A percentile compares a stretch with the other conserved stretches of the same genome.
Conservation (phyloP, 2,329 filamentous ascomycete genomes). For the Fusarium avenaceum region DNA sequence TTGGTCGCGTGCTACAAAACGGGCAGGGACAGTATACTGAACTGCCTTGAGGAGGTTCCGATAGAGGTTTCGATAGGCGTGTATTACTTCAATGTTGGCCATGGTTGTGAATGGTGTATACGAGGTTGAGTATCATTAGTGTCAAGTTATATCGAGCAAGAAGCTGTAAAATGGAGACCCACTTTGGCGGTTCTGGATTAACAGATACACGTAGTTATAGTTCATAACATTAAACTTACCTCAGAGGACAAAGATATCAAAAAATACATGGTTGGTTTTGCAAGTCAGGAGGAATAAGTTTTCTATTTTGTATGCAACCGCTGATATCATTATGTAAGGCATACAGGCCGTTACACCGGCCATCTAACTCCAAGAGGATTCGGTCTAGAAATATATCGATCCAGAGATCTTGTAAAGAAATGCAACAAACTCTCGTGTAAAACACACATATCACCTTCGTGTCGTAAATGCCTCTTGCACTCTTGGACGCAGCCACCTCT, state of each 20-base stretch:
- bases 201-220: neutral
- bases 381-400: conserved; percentile 41
- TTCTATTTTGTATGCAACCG: conserved; percentile 12
- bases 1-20: conserved; percentile 71
- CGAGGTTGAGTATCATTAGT: neutral
- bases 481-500: conserved; percentile 1
- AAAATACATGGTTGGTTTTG: neutral
- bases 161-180: conserved; percentile 28
- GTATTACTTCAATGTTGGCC: conserved; percentile 62
- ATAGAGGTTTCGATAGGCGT: conserved; percentile 79
- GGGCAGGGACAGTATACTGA: conserved; percentile 77
- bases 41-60: conserved; percentile 77
- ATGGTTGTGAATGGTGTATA: conserved; percentile 29
- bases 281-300: neutral
- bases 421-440: conserved; percentile 21
- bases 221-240: neutral
- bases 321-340: conserved; percentile 35
- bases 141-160: neutral
- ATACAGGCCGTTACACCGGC: conserved; percentile 26
- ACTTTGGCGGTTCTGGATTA: conserved; percentile 7
- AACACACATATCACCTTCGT: conserved; percentile 25
- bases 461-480: conserved; percentile 27
- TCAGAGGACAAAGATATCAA: neutral
- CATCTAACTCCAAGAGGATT: conserved; percentile 37
- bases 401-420: conserved; percentile 26